phyloP scores from a whole-genome alignment of 768 basidiomycete genomes.

The Lyophyllum atratum region DNA sequence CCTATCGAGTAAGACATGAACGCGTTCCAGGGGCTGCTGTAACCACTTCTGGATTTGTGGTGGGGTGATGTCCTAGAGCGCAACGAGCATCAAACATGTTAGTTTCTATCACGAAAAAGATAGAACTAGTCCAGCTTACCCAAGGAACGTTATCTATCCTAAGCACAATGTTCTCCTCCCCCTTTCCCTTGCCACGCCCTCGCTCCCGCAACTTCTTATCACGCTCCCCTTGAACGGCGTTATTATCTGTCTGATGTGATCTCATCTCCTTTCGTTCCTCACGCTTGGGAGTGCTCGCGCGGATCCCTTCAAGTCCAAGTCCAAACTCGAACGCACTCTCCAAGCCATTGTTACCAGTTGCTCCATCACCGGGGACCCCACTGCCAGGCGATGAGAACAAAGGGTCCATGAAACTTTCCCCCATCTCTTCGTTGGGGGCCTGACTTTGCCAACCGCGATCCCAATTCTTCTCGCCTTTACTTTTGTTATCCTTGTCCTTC shows the following conservation, averaged over 20 bases:
- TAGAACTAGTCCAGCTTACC: conserved; percentile 45
- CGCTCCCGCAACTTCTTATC: conserved; percentile 7
- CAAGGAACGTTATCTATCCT: conserved; percentile 90
- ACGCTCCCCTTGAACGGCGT: conserved; percentile 7
- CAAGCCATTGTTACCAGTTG: conserved; percentile 25
- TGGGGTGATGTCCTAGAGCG: conserved; percentile 77
- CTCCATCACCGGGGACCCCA: conserved; percentile 17
- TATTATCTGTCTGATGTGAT: neutral
- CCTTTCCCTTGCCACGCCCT: conserved; percentile 15
- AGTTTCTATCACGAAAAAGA: neutral
- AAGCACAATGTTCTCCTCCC: conserved; percentile 59
- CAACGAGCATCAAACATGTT: conserved; percentile 1
- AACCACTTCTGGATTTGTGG: conserved; percentile 69
- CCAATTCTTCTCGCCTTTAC: neutral
- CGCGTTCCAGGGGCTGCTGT: conserved; percentile 66
- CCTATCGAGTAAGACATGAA: conserved; percentile 77
- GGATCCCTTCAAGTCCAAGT: conserved; percentile 32
- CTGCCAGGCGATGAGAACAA: conserved; percentile 35
- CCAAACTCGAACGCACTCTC: conserved; percentile 46
- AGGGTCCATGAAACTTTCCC: conserved; percentile 34
- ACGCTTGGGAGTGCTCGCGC: conserved; percentile 46
- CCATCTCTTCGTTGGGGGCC: conserved; percentile 11
- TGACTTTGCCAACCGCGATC: conserved; percentile 13
- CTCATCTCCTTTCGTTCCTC: conserved; percentile 24
- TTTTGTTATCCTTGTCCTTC: neutral